phyloP scores from a whole-genome alignment of 768 basidiomycete species.

The Xanthoconium purpureum region DNA sequence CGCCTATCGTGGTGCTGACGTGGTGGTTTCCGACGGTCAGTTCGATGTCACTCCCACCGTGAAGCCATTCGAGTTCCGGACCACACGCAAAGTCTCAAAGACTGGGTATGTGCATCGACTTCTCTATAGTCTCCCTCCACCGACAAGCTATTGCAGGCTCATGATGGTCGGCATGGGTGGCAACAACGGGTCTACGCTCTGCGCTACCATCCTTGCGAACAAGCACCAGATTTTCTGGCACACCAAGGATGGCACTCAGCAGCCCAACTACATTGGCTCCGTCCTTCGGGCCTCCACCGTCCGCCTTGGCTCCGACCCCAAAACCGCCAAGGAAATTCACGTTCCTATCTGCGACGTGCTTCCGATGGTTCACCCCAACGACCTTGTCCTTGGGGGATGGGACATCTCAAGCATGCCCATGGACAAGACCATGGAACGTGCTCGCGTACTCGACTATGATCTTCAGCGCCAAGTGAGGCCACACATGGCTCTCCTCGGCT shows the following conservation, averaged over 20 bases:
- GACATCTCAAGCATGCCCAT: conserved; percentile 86
- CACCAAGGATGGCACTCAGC: conserved; percentile 88
- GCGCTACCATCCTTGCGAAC: conserved; percentile 94
- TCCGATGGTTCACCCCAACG: conserved; percentile 98
- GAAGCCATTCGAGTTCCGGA: conserved; percentile 88
- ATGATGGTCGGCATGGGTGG: conserved; percentile 98
- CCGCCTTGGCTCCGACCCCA: conserved; percentile 79
- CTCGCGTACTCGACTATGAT: conserved; percentile 93
- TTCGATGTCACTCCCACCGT: conserved; percentile 77
- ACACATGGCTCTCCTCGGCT: conserved; percentile 73
- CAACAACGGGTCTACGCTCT: conserved; percentile 94
- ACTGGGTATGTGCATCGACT: conserved; percentile 69
- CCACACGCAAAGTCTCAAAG: conserved; percentile 77
- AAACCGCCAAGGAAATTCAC: conserved; percentile 83
- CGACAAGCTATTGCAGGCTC: conserved; percentile 47
- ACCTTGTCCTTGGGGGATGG: conserved; percentile 97
- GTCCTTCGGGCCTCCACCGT: conserved; percentile 95
- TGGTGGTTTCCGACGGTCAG: conserved; percentile 67
- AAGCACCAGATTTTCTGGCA: conserved; percentile 91
- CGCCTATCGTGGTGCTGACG: conserved; percentile 73
- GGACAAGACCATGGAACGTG: conserved; percentile 91
- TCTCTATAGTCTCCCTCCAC: conserved; percentile 5
- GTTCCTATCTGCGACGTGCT: conserved; percentile 90
- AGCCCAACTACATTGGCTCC: conserved; percentile 97
- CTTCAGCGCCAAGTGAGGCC: conserved; percentile 93